phyloP scores from a whole-genome alignment of 306 rosid genomes.

The Citrullus colocynthis region DNA sequence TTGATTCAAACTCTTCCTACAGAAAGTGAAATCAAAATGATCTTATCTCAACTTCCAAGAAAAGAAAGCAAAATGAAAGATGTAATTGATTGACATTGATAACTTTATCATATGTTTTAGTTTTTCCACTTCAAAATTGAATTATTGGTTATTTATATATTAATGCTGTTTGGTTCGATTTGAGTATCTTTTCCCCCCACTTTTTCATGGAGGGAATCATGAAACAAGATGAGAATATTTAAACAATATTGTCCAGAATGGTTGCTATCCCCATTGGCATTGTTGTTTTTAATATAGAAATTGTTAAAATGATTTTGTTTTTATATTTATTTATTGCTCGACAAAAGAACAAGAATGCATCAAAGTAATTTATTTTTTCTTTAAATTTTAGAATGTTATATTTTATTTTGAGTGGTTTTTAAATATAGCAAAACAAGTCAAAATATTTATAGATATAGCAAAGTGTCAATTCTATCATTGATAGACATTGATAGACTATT shows the following conservation, averaged over 20 bases:
- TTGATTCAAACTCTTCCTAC: neutral
- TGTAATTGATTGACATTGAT: neutral
- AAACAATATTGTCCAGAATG: neutral
- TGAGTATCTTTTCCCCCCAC: neutral
- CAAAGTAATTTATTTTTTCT: no score
- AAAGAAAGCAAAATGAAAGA: neutral
- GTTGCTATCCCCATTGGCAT: neutral
- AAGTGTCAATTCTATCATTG: no score
- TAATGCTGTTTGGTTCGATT: neutral
- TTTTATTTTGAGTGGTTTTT: no score
- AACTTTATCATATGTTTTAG: neutral
- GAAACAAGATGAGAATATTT: neutral
- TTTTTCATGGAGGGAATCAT: neutral
- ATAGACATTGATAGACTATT: no score
- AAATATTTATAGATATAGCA: no score
- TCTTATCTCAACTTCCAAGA: slow-evolving; percentile 9
- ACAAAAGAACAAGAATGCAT: no score
- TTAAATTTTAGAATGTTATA: no score
- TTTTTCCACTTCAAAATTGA: neutral
- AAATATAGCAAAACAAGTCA: no score
- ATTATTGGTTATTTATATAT: neutral
- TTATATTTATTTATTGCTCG: no score
- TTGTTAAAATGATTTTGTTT: neutral
- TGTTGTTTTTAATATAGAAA: neutral
- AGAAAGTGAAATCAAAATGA: neutral